Base-by-base conservation (phyloP, 257 asterid species). In the Marsdenia floribunda region DNA sequence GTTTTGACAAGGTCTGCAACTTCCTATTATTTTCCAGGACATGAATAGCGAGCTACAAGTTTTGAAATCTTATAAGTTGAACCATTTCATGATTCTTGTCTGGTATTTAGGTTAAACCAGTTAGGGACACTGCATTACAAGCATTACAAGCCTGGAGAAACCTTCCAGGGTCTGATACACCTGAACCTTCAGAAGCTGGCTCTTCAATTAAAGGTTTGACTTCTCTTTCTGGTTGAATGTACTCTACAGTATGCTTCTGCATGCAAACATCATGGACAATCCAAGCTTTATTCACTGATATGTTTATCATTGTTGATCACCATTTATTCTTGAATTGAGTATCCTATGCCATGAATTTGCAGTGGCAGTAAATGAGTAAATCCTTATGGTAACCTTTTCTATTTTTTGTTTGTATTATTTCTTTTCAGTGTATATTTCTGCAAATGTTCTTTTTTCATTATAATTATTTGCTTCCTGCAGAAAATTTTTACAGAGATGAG, bases 181-280 rank as follows among this genome's bases (percentile, higher is more conserved):
- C 89, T 21, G 98, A 90, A 87, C 96, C 97, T 67, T 94, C 98
- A 64, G 98, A 94, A 83, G 79, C 95, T 54, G 97, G 96, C 65
- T 94, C 98, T 75, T 91, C 91, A 54, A 78, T 90, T 82, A 90
- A 84, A 89, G 98, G 97, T 91, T 76, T 60, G 74, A 11, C 72
- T 21, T 37, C 37, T 64, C 3, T 18, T 18, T 65, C 50, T 72
- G 71, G 65, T 19, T 15, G 19, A 44, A n/a, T 37, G 50, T 19
- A 10, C 53, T 40, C 19, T 21, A 18, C 42, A 4, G 22, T n/a
- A 21, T 42, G n/a, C 11, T 55, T 67, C 21, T 54, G 12, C 21
- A 18, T 40, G 50, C 35, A 8, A 15, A 54, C 18, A 68, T 46
- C 49, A 10, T 33, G 16, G 16, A 37, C 29, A 63, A 29, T 12